Base-by-base conservation (phyloP, 768 basidiomycete genomes). In the Sarcodon sp. region DNA sequence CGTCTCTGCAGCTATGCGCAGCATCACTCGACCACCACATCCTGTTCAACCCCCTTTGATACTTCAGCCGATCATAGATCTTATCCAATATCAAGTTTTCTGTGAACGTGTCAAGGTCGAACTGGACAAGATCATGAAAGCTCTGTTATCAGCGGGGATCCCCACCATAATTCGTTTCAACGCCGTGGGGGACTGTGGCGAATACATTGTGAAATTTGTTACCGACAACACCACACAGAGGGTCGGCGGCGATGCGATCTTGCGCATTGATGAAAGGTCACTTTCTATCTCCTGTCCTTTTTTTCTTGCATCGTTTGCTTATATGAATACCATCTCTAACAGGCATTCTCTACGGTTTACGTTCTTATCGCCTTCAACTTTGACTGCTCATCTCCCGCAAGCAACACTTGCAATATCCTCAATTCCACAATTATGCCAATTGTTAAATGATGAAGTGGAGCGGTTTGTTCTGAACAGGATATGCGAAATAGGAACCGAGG, bases 301-400 rank as follows among this genome's bases (percentile, higher is more conserved):
- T 11, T 36, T 7, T 44, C 44, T 27, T 27, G 21, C 21, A 4
- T 27, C 21, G 4, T 27, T 27, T 27, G 21, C 4, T 27, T 27
- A 27, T 27, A 27, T 27, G 6, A 16, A 15, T 12, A 10, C 15
- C 31, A 37, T 35, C 44, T 46, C 33, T 33, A 21, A 12, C 49
- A 87, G 87, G 54, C 79, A 85, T 53, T 79, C 81, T 0, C 61
- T 90, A 44, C 80, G 85, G 11, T 74, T 91, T 55, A 87, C 84
- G 2, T 80, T 87, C 58, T 57, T 70, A 15, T 80, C 88, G 0
- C 88, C 88, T 12, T 87, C 86, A 9, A 73, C 75, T 8, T 63
- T 91, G 27, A 78, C 73, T n/a, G 87, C 81, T 0, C 84, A 88
- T 59, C 72, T 90, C 16, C 73, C 86, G 5, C 87, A 87, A 63